Percentiles rank a stretch among this genome's conserved stretches.
Evolutionary conservation across 768 basidiomycete species (phyloP).

Genomic region (Lentinula lateritia): DNA sequence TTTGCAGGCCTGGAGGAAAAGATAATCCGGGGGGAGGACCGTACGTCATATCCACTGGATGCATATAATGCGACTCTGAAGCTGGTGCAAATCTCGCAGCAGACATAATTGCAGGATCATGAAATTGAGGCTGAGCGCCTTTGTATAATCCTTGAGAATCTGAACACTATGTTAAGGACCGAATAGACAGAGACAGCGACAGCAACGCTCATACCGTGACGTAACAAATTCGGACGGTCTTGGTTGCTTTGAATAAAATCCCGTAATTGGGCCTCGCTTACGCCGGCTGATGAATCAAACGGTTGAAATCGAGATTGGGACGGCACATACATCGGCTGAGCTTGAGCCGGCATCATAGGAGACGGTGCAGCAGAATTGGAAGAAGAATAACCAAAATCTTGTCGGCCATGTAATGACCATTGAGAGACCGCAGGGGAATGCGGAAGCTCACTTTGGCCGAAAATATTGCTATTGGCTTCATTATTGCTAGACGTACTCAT

Average conservation of each 20-base stretch:
- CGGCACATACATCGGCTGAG: slow-evolving; percentile 29
- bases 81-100: slow-evolving; percentile 58
- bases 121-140: slow-evolving; percentile 40
- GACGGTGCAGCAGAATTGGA: slow-evolving; percentile 35
- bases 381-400: slow-evolving; percentile 37
- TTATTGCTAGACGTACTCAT: slow-evolving; percentile 42
- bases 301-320: slow-evolving; percentile 48
- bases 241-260: slow-evolving; percentile 72
- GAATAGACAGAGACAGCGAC: slow-evolving; percentile 14
- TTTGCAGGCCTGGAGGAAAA: slow-evolving; percentile 34
- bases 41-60: slow-evolving; percentile 29
- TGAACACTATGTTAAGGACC: slow-evolving; percentile 23
- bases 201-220: slow-evolving; percentile 31
- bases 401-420: slow-evolving; percentile 39
- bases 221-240: slow-evolving; percentile 29
- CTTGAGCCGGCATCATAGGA: slow-evolving; percentile 40
- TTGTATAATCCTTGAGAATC: slow-evolving; percentile 29
- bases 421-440: slow-evolving; percentile 29
- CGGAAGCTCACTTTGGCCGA: slow-evolving; percentile 22
- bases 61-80: slow-evolving; percentile 23
- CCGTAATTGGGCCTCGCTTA: slow-evolving; percentile 74
- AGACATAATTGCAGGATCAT: slow-evolving; percentile 79
- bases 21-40: slow-evolving; percentile 69
- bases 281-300: slow-evolving; percentile 33
- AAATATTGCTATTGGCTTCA: slow-evolving; percentile 33